Evolutionary conservation across 78 protist genomes (phyloP), one percentile per base, ranked within the genome.

Genomic region (Dictyostelium purpureum): DNA sequence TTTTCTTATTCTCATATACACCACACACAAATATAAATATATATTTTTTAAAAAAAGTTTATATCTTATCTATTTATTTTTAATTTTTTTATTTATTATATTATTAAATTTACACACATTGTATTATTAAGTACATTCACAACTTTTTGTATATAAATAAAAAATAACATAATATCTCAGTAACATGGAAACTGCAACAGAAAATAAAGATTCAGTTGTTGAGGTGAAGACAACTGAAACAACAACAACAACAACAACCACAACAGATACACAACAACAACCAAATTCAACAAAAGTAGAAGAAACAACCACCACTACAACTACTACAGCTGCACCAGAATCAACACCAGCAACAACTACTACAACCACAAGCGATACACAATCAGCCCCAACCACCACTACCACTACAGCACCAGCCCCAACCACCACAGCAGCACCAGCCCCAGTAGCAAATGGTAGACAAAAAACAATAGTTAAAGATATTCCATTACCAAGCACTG

Each of bases 401-500:
- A 37, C 45, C 0, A 45, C 80, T 1, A 51, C 80, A 4, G 16
- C 80, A 51, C 21, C 51, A 51, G 11, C 18, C 6, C 10, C 45
- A 38, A 43, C 54, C 11, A 21, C 76, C 5, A 18, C 10, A 21
- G 19, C 54, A 24, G 5, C 33, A 24, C 43, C 37, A 49, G 33
- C 45, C 16, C 4, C 54, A 45, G 19, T 57, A 0, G 1, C 78
- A 6, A 14, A 31, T 18, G 54, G 12, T 45, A 35, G 4, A 4
- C 45, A 49, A 6, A 49, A 33, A 21, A 54, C 10, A 6, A 7
- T 9, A 1, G 28, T 47, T 21, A 21, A 6, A 33, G 21, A 51
- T 4, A 73, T 83, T 24, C 83, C 91, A 73, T 57, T 83, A 73
- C 91, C 91, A n/a, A 24, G 31, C 1, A 83, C 91, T 5, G 49